phyloP scores from a whole-genome alignment of 176 grass and related monocot genomes.

The Raddia guianensis region DNA sequence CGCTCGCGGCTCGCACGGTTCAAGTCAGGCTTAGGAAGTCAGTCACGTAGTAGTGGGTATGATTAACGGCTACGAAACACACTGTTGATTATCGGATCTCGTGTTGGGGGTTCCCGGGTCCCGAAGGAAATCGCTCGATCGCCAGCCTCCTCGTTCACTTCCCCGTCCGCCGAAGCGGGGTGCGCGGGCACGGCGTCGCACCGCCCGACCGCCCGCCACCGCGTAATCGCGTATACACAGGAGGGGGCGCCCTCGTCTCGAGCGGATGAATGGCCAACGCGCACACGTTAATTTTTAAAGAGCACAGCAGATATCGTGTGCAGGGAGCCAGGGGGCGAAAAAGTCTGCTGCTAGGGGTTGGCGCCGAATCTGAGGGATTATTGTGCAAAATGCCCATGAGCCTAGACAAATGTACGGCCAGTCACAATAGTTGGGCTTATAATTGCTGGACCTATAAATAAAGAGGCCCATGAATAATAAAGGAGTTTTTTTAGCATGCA shows the following conservation, averaged over 20 bases:
- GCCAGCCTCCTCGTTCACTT: neutral
- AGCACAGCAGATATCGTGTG: slow-evolving; percentile 21
- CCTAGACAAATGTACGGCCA: slow-evolving; percentile 40
- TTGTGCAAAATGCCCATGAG: slow-evolving; percentile 9
- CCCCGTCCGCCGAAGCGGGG: slow-evolving; percentile 22
- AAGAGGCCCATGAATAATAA: neutral
- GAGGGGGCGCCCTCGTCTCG: neutral
- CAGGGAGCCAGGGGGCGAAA: slow-evolving; percentile 44
- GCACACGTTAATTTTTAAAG: slow-evolving; percentile 23
- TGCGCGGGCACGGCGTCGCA: neutral
- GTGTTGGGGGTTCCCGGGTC: slow-evolving; percentile 46
- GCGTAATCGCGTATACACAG: neutral
- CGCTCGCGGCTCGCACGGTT: neutral
- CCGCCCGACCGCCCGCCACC: no score
- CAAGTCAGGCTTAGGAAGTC: neutral
- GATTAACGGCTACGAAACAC: slow-evolving; percentile 18
- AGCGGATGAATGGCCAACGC: slow-evolving; percentile 20
- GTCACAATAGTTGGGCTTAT: neutral
- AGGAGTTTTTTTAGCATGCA: no score
- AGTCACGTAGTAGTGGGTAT: slow-evolving; percentile 17
- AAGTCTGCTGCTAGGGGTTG: slow-evolving; percentile 43
- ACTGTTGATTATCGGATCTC: slow-evolving; percentile 50
- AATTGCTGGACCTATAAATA: neutral
- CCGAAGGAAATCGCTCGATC: slow-evolving; percentile 42
- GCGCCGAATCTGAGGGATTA: slow-evolving; percentile 47